Evolutionary conservation across 805 yeast genomes (phyloP).

Genomic region (Helenozyma baotianmanensis): DNA sequence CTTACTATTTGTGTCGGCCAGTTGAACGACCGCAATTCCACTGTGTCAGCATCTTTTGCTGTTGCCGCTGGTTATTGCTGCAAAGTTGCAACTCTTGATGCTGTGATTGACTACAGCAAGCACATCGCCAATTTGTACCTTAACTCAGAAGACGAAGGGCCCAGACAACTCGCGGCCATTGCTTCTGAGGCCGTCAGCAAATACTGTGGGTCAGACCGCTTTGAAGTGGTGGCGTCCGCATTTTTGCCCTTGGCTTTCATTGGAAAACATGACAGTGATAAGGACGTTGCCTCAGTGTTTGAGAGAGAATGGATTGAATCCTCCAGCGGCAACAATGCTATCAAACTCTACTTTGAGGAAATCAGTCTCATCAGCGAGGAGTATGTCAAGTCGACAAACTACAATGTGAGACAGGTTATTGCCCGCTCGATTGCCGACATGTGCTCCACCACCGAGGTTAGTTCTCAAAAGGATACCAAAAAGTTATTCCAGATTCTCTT

Average conservation of each 20-base stretch:
- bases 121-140: conserved; percentile 55
- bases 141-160: conserved; percentile 40
- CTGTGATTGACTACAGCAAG: conserved; percentile 50
- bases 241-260: conserved; percentile 77
- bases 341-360: conserved; percentile 65
- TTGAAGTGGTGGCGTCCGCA: conserved; percentile 54
- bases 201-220: conserved; percentile 58
- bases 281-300: conserved; percentile 45
- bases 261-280: conserved; percentile 63
- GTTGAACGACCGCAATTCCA: conserved; percentile 63
- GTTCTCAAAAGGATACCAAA: conserved; percentile 13
- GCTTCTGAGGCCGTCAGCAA: conserved; percentile 65
- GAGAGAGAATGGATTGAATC: conserved; percentile 73
- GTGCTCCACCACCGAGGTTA: conserved; percentile 38
- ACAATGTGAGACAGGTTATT: conserved; percentile 62
- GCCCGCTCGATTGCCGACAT: conserved; percentile 64
- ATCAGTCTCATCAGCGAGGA: conserved; percentile 49
- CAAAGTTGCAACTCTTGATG: conserved; percentile 52
- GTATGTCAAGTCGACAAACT: conserved; percentile 54
- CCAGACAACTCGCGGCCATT: conserved; percentile 50
- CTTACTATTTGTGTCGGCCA: conserved; percentile 56
- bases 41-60: conserved; percentile 73
- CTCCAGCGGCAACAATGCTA: conserved; percentile 65
- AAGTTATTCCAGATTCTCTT: conserved; percentile 50
- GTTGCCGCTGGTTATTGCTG: conserved; percentile 75